Evolutionary conservation across 495 filamentous ascomycete species (phyloP), one percentile per base, ranked within the genome.

Genomic region (Usnea hakonensis): DNA sequence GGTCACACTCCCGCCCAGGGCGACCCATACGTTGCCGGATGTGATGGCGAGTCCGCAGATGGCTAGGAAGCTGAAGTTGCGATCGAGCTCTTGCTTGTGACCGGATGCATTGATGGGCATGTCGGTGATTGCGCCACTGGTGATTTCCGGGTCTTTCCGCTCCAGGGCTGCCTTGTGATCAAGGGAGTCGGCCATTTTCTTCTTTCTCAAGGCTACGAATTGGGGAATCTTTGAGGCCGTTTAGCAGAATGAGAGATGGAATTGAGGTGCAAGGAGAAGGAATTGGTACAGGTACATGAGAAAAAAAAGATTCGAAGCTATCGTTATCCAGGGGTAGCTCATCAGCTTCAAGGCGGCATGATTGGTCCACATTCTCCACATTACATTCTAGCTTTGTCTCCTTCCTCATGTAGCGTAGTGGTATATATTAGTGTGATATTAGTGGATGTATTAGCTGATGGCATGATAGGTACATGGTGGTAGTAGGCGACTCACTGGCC

Each of bases 1-100:
- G 8, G 75, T 76, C 41, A 85, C 76, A 5, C 78, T 78, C 4
- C 78, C 79, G 16, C 82, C 82, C 23, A 84, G 60, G 2, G 80
- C 81, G 17, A 78, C 73, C 81, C 81, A 85, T 17, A 81, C 78
- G 63, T 82, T 83, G 60, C 81, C 81, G 50, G 78, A 75, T 7
- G 77, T 81, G 23, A 85, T 65, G 0, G 78, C 82, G 38, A 82
- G 72, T 19, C 78, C 79, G 52, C 78, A 77, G 9, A 84, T 73
- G 43, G 74, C 76, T 30, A 81, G 40, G 33, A 85, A 69, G n/a
- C 76, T 71, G 66, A 83, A 84, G 62, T 84, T 81, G 17, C 82
- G 75, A 56, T 80, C 75, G 28, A 84, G 67, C 60, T 84, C 78
- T 67, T 84, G 80, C 55, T 66, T 71, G 64, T 85, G 82, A 2